phyloP scores from a whole-genome alignment of 2,329 filamentous ascomycete genomes.

The Alternaria viburni region DNA sequence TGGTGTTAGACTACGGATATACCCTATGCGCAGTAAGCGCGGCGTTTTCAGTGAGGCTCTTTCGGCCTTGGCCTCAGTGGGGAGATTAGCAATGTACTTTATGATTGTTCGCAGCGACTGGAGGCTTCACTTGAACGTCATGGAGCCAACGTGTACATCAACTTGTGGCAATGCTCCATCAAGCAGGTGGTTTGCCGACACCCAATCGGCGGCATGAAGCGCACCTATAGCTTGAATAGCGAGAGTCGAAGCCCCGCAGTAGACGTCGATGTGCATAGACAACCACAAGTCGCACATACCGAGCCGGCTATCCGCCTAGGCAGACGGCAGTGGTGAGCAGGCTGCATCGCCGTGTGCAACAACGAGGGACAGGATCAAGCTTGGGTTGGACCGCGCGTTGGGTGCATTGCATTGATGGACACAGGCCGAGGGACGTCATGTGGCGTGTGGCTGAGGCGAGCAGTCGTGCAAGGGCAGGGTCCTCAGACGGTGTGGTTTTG shows the following conservation, averaged over 20 bases:
- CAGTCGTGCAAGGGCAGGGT: conserved; percentile 12
- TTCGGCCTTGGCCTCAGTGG: neutral
- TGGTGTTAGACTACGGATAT: conserved; percentile 11
- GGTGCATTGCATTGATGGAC: neutral
- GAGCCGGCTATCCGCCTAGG: conserved; percentile 12
- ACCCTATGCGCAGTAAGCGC: conserved; percentile 12
- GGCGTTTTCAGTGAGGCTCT: conserved; percentile 5
- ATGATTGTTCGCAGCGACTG: neutral
- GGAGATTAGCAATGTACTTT: neutral
- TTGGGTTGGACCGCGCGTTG: neutral
- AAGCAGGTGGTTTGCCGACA: conserved; percentile 7
- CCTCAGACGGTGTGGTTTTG: conserved; percentile 11
- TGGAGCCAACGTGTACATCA: conserved; percentile 6
- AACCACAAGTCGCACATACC: conserved; percentile 5
- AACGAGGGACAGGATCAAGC: neutral
- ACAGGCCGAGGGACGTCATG: conserved; percentile 15
- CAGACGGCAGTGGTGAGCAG: neutral
- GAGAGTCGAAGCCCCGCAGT: conserved; percentile 13
- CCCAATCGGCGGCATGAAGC: conserved; percentile 14
- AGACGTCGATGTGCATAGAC: conserved; percentile 14
- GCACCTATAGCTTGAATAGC: neutral
- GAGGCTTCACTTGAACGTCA: conserved; percentile 4
- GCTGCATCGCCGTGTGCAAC: neutral
- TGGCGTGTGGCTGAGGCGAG: conserved; percentile 7
- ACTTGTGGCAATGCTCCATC: conserved; percentile 1